phyloP scores from a whole-genome alignment of 228 moss, liverwort and hornwort genomes.

The Sphagnum fallax region DNA sequence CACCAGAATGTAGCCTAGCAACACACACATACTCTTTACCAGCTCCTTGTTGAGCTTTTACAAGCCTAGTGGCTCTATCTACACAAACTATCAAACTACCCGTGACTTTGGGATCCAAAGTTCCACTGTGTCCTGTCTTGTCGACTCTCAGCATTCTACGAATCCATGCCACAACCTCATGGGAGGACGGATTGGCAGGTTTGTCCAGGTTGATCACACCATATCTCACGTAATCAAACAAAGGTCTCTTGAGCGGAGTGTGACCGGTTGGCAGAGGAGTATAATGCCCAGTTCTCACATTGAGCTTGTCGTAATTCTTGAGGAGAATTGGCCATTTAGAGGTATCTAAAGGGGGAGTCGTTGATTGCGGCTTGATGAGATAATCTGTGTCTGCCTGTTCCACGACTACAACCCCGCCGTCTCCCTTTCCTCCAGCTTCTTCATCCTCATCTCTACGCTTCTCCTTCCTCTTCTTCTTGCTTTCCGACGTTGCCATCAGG shows the following conservation, averaged over 20 bases:
- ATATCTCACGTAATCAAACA: slow-evolving; percentile 81
- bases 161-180: slow-evolving; percentile 97
- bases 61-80: slow-evolving; percentile 83
- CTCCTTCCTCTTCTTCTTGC: slow-evolving; percentile 81
- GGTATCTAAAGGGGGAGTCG: slow-evolving; percentile 80
- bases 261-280: slow-evolving; percentile 82
- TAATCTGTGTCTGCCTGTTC: slow-evolving; percentile 63
- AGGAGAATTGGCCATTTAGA: slow-evolving; percentile 86
- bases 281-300: slow-evolving; percentile 91
- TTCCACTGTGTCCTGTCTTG: slow-evolving; percentile 94
- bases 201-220: slow-evolving; percentile 96
- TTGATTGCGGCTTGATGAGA: slow-evolving; percentile 80
- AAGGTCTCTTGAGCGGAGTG: slow-evolving; percentile 80
- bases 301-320: slow-evolving; percentile 93
- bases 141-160: slow-evolving; percentile 85
- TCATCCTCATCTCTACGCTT: slow-evolving; percentile 22
- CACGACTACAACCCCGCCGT: slow-evolving; percentile 12
- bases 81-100: slow-evolving; percentile 95
- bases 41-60: slow-evolving; percentile 98
- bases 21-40: slow-evolving; percentile 99
- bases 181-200: slow-evolving; percentile 87
- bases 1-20: slow-evolving; percentile 78
- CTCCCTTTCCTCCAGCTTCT: slow-evolving; percentile 21
- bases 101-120: slow-evolving; percentile 92
- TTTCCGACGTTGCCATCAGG: slow-evolving; percentile 47